These are phyloP conservation scores for Themeda triandra DNA, from an alignment of 176 grass and related monocot species.

Conservation along the genomic window DNA sequence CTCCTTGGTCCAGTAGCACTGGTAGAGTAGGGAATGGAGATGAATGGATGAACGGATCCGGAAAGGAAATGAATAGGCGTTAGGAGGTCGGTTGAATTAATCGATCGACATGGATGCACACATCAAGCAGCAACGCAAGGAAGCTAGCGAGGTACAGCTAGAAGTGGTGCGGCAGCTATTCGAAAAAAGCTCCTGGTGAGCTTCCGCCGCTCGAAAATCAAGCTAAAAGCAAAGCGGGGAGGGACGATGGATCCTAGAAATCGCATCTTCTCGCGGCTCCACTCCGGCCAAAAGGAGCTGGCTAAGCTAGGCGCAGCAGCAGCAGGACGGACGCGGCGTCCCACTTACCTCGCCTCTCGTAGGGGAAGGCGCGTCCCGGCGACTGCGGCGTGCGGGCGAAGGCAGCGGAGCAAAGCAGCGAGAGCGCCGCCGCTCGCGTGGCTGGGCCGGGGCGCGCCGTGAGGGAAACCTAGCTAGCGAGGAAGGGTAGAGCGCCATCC, in stretches of 20 bases:
- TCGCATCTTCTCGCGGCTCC: neutral
- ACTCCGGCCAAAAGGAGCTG: neutral
- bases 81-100: no score
- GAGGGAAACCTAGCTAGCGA: slow-evolving; percentile 60
- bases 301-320: no score
- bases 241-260: neutral
- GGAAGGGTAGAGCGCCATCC: slow-evolving; percentile 53
- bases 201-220: neutral
- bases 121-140: neutral
- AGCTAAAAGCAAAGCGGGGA: neutral
- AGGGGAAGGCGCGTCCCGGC: neutral
- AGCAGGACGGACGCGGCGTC: neutral
- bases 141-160: neutral
- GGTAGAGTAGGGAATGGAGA: no score
- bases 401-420: slow-evolving; percentile 39
- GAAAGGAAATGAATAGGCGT: no score
- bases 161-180: neutral
- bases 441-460: slow-evolving; percentile 47
- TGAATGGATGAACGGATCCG: no score
- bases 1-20: no score
- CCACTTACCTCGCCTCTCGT: slow-evolving; percentile 71
- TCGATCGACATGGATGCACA: neutral
- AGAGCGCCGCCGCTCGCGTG: slow-evolving; percentile 37
- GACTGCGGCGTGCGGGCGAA: slow-evolving; percentile 28
- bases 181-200: no score